Conservation (phyloP, 805 yeast species). For the Martiniozyma abietophila region DNA sequence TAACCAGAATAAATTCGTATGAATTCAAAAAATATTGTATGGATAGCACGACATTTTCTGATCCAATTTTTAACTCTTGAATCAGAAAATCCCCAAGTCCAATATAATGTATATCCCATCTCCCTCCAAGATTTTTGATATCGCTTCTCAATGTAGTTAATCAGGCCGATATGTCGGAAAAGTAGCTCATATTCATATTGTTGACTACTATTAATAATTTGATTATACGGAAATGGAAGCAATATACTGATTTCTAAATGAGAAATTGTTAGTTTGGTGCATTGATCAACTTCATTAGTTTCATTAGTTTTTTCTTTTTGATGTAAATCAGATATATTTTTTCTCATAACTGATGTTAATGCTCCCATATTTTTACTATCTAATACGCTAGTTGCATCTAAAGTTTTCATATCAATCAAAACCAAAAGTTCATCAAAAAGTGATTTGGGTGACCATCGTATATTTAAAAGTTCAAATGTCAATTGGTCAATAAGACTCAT, state of each 20-base stretch:
- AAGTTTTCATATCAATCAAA: slow-evolving; percentile 43
- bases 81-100: slow-evolving; percentile 47
- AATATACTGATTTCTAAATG: slow-evolving; percentile 45
- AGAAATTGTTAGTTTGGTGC: slow-evolving; percentile 36
- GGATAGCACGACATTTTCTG: slow-evolving; percentile 43
- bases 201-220: slow-evolving; percentile 61
- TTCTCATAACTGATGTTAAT: slow-evolving; percentile 35
- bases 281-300: slow-evolving; percentile 10
- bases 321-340: slow-evolving; percentile 28
- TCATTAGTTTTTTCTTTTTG: slow-evolving; percentile 4
- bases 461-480: slow-evolving; percentile 12
- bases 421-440: slow-evolving; percentile 30
- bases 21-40: slow-evolving; percentile 47
- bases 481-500: background rate
- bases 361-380: slow-evolving; percentile 35
- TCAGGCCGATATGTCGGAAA: slow-evolving; percentile 57
- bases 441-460: slow-evolving; percentile 15
- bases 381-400: slow-evolving; percentile 44
- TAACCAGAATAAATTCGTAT: slow-evolving; percentile 46
- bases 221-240: slow-evolving; percentile 83
- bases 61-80: slow-evolving; percentile 43
- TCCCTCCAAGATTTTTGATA: slow-evolving; percentile 67
- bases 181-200: slow-evolving; percentile 71
- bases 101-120: slow-evolving; percentile 50
- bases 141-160: slow-evolving; percentile 53